Conservation (phyloP, 2,329 filamentous ascomycete genomes). For the Dothidotthia symphoricarpi region DNA sequence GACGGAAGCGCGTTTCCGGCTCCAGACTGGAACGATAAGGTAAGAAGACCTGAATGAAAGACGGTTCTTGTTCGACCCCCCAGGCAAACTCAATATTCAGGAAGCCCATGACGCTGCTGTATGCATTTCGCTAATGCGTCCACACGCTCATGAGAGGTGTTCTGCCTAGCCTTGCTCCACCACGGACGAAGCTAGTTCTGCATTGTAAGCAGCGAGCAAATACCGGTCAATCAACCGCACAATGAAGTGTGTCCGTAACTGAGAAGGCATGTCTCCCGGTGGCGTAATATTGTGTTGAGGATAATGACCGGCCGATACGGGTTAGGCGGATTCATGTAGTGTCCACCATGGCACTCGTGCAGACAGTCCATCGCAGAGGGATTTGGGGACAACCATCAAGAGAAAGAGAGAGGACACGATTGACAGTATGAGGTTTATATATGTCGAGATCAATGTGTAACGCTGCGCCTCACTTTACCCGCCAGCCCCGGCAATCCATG, state of each 20-base stretch:
- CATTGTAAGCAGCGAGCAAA: slow-evolving; percentile 18
- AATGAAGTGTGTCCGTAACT: slow-evolving; percentile 5
- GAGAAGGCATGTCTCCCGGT: slow-evolving; percentile 5
- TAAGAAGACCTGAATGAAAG: too few species aligned
- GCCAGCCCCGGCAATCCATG: too few species aligned
- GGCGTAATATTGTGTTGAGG: slow-evolving; percentile 9
- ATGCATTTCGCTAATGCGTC: slow-evolving; percentile 13
- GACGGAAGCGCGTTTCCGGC: too few species aligned
- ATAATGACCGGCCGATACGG: slow-evolving; percentile 9
- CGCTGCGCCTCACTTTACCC: slow-evolving; percentile 38
- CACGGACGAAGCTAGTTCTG: slow-evolving; percentile 17
- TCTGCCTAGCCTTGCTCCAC: slow-evolving; percentile 23
- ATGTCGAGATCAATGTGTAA: slow-evolving; percentile 3
- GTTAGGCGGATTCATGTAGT: too few species aligned
- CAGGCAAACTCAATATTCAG: too few species aligned
- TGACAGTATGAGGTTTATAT: too few species aligned
- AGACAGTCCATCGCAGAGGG: not conserved
- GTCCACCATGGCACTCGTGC: too few species aligned
- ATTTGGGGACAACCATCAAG: not conserved
- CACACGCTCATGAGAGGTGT: slow-evolving; percentile 14
- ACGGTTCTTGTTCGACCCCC: too few species aligned
- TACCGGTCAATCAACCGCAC: slow-evolving; percentile 8
- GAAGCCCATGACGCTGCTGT: slow-evolving; percentile 16
- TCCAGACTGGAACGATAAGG: too few species aligned
- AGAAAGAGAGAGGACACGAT: too few species aligned